Conservation (phyloP, 1,139 yeast species). For the Saccharomycopsis hybrid region DNA sequence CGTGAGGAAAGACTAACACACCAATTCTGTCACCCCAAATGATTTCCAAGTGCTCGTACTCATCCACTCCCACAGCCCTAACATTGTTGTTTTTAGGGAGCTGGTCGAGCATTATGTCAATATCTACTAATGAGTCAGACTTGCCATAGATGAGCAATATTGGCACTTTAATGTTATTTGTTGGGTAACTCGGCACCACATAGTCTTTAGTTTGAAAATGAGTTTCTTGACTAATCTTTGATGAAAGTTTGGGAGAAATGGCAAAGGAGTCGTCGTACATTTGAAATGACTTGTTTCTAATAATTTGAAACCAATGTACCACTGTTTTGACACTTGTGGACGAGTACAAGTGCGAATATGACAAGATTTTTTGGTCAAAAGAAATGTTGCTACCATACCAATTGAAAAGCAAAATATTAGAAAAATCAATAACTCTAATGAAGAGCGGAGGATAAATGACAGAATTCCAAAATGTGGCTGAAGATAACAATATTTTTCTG, state of each 20-base stretch:
- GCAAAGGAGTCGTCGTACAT: conserved; percentile 59
- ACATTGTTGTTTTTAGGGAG: conserved; percentile 38
- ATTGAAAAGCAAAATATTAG: conserved; percentile 55
- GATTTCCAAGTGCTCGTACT: conserved; percentile 79
- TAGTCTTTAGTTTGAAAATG: conserved; percentile 43
- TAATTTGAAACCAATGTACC: conserved; percentile 92
- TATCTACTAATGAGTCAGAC: conserved; percentile 73
- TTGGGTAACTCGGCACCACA: conserved; percentile 56
- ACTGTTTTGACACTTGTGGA: conserved; percentile 80
- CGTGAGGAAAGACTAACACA: conserved; percentile 32
- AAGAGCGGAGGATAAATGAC: conserved; percentile 73
- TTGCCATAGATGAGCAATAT: conserved; percentile 69
- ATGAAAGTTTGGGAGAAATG: conserved; percentile 25
- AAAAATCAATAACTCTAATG: conserved; percentile 56
- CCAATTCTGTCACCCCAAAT: conserved; percentile 73
- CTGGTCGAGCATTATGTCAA: conserved; percentile 54
- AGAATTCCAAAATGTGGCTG: conserved; percentile 67
- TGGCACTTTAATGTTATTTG: conserved; percentile 53
- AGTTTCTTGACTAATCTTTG: conserved; percentile 36
- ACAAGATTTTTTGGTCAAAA: conserved; percentile 58
- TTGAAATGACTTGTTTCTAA: conserved; percentile 62
- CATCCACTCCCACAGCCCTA: conserved; percentile 36
- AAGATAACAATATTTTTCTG: conserved; percentile 56
- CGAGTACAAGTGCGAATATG: conserved; percentile 78
- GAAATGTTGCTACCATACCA: conserved; percentile 68